Evolutionary conservation across 2,329 filamentous ascomycete genomes (phyloP), one percentile per base, ranked within the genome.

Genomic region (Juglanconis sp.): DNA sequence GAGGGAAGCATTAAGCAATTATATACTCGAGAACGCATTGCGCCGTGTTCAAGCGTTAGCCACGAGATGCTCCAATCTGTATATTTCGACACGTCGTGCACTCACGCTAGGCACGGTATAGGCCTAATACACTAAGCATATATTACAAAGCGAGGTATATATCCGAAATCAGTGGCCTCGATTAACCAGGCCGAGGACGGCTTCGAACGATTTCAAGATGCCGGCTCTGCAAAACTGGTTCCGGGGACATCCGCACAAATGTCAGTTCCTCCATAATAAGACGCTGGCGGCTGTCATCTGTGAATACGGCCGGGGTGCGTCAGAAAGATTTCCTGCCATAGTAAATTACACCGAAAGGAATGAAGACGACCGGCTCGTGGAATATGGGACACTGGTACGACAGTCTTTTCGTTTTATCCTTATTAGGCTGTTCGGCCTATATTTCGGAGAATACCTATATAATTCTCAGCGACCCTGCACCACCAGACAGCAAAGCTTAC

Each of bases 401-500:
- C 32, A 15, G 10, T n/a, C 17, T 5, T 24, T 38, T 53, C 38
- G 15, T 31, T 36, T 38, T 15, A 40, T 53, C 34, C 50, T 34
- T 5, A 24, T 56, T 46, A 32, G 32, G 10, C 53, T 56, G 6
- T 17, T 24, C 53, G 53, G 53, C 53, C 13, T 17, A n/a, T 56
- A 56, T 56, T 56, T 56, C 53, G 53, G 40, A 56, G 40, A 24
- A 24, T 24, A 24, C 17, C 17, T 6, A 56, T 56, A 48, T 56
- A 56, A 9, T 47, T 6, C 46, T 31, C 5, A 7, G 46, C 15
- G 17, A 34, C 51, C 51, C 34, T 38, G 51, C 51, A 15, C 34
- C 51, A 17, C n/a, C 32, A 30, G 51, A 24, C 17, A 24, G 17
- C 17, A 2, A 24, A 24, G 17, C 17, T 24, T 24, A 24, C 17